These are phyloP conservation scores for Penicillium coffeae DNA, from an alignment of 495 filamentous ascomycete species.

Conservation along the genomic window DNA sequence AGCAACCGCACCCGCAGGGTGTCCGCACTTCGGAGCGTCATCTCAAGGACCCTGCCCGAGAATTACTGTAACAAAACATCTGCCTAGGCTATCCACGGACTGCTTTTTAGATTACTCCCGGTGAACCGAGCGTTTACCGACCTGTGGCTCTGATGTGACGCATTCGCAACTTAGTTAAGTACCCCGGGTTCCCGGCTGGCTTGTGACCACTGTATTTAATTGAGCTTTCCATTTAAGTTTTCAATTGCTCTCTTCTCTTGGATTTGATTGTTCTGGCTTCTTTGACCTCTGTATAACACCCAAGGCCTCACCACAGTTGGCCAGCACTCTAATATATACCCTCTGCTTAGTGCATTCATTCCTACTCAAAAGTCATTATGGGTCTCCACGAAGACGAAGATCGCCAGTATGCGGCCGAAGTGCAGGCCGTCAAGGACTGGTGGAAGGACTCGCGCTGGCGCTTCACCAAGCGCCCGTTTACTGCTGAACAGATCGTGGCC, in stretches of 20 bases:
- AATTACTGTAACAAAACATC: not conserved
- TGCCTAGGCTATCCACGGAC: slow-evolving; percentile 20
- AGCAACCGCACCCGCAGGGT: slow-evolving; percentile 27
- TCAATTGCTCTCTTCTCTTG: slow-evolving; percentile 9
- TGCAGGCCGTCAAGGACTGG: slow-evolving; percentile 86
- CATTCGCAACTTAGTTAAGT: slow-evolving; percentile 33
- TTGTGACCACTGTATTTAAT: slow-evolving; percentile 31
- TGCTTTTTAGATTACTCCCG: slow-evolving; percentile 26
- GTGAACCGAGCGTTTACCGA: slow-evolving; percentile 48
- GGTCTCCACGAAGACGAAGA: slow-evolving; percentile 69
- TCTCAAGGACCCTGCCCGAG: slow-evolving; percentile 28
- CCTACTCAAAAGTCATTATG: slow-evolving; percentile 33
- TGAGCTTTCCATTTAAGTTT: slow-evolving; percentile 8
- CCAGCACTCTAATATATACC: slow-evolving; percentile 15
- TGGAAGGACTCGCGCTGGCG: slow-evolving; percentile 91
- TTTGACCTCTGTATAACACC: not conserved
- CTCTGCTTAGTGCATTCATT: slow-evolving; percentile 9
- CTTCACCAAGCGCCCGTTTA: slow-evolving; percentile 88
- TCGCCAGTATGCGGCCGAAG: slow-evolving; percentile 71
- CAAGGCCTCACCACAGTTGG: no score
- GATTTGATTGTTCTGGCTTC: slow-evolving; percentile 9
- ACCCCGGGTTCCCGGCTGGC: slow-evolving; percentile 30
- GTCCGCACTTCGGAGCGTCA: slow-evolving; percentile 27
- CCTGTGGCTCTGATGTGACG: slow-evolving; percentile 24
- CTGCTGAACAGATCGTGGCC: slow-evolving; percentile 91